Conservation (phyloP, 2,329 filamentous ascomycete genomes). For the Diplodia sapinea region DNA sequence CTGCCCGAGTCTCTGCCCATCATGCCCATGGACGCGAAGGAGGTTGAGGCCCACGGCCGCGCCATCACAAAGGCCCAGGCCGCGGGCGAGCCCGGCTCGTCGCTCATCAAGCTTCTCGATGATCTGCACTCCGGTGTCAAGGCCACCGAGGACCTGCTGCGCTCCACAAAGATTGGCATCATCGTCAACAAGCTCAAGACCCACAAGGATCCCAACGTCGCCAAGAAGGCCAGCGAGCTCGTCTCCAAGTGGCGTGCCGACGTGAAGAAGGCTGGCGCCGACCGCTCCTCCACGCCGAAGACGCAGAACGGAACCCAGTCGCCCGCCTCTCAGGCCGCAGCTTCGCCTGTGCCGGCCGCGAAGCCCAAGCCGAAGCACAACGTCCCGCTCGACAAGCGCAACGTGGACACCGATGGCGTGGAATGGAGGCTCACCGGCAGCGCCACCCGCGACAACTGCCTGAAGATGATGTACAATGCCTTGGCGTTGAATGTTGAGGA, state of each 20-base stretch:
- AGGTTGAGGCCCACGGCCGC: constrained; percentile 77
- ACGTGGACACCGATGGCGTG: constrained; percentile 79
- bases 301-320: constrained; percentile 49
- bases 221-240: constrained; percentile 76
- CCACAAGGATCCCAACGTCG: constrained; percentile 76
- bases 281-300: constrained; percentile 56
- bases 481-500: constrained; percentile 73
- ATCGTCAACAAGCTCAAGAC: constrained; percentile 84
- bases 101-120: constrained; percentile 75
- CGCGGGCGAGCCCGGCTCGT: constrained; percentile 74
- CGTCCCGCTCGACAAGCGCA: constrained; percentile 75
- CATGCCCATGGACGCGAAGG: constrained; percentile 75
- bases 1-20: constrained; percentile 22
- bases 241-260: constrained; percentile 86
- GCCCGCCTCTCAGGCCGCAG: constrained; percentile 47
- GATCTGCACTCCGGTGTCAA: constrained; percentile 79
- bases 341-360: constrained; percentile 58
- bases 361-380: constrained; percentile 60
- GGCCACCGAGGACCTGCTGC: constrained; percentile 87
- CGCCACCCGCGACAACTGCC: constrained; percentile 77
- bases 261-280: constrained; percentile 63
- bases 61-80: constrained; percentile 78
- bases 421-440: constrained; percentile 77
- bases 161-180: constrained; percentile 90
- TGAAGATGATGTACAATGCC: constrained; percentile 93